Conservation (phyloP, 768 basidiomycete species). For the Coprinopsis cinerea region DNA sequence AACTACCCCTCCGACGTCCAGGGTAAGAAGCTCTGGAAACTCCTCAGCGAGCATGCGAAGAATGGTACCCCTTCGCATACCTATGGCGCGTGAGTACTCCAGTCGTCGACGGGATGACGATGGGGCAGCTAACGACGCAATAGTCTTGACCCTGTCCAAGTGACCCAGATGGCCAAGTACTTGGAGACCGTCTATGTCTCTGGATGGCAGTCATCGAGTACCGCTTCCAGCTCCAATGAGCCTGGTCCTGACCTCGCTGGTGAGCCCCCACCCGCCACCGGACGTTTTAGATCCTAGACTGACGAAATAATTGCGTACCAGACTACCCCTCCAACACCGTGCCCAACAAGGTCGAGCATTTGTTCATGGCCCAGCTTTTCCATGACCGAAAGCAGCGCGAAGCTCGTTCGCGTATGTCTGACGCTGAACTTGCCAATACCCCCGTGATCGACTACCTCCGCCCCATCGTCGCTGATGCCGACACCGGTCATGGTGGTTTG, state of each 20-base stretch:
- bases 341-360: slow-evolving; percentile 96
- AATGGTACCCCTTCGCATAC: slow-evolving; percentile 85
- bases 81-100: slow-evolving; percentile 98
- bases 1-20: slow-evolving; percentile 80
- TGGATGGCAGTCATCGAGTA: slow-evolving; percentile 92
- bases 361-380: slow-evolving; percentile 98
- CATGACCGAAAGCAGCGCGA: slow-evolving; percentile 97
- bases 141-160: slow-evolving; percentile 96
- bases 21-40: slow-evolving; percentile 80
- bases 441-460: slow-evolving; percentile 85
- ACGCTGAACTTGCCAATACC: slow-evolving; percentile 63
- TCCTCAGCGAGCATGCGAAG: slow-evolving; percentile 73
- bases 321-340: slow-evolving; percentile 99
- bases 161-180: slow-evolving; percentile 98
- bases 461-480: slow-evolving; percentile 93
- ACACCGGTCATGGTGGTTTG: slow-evolving; percentile 96
- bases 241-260: slow-evolving; percentile 98
- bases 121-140: too few species aligned
- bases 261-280: slow-evolving; percentile 33
- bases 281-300: not conserved
- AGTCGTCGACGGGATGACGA: too few species aligned
- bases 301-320: slow-evolving; percentile 20
- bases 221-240: slow-evolving; percentile 90
- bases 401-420: slow-evolving; percentile 62
- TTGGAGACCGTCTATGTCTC: slow-evolving; percentile 99